These are phyloP conservation scores for Vinca minor DNA, from an alignment of 257 asterid genomes.

Conservation along the genomic window DNA sequence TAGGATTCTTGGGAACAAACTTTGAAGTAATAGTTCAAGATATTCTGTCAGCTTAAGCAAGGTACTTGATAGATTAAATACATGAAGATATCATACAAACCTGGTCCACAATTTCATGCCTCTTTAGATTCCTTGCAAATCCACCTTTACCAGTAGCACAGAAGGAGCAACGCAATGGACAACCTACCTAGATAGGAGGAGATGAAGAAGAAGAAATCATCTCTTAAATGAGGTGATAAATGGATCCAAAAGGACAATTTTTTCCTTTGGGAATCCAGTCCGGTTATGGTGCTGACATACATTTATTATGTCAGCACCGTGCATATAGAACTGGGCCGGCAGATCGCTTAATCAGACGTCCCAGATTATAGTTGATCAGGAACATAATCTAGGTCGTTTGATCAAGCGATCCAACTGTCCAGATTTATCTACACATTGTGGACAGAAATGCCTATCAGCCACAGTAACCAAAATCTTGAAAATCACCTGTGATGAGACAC, in stretches of 20 bases:
- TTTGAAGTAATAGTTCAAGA: neutral
- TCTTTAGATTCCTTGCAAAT: conserved; percentile 81
- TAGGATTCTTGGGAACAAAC: neutral
- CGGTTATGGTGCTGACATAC: too few relatives aligned
- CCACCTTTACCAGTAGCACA: conserved; percentile 99
- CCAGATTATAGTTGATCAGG: too few relatives aligned
- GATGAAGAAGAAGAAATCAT: neutral
- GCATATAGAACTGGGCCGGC: too few relatives aligned
- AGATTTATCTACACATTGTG: too few relatives aligned
- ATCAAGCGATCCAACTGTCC: too few relatives aligned
- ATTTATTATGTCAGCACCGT: too few relatives aligned
- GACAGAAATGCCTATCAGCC: too few relatives aligned
- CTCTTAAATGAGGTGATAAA: neutral
- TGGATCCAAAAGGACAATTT: neutral
- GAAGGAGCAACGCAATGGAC: conserved; percentile 86
- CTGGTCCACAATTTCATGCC: conserved; percentile 95
- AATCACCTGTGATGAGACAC: conserved; percentile 91
- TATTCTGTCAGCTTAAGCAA: neutral
- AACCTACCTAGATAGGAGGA: conserved; percentile 65
- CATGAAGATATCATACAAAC: conserved; percentile 25
- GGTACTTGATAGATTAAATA: neutral
- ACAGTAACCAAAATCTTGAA: too few relatives aligned
- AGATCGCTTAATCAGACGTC: too few relatives aligned
- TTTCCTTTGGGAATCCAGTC: too few relatives aligned
- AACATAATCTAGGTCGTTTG: too few relatives aligned